phyloP scores from a whole-genome alignment of 1,284 basidiomycete species.

The Butyriboletus appendiculatus region DNA sequence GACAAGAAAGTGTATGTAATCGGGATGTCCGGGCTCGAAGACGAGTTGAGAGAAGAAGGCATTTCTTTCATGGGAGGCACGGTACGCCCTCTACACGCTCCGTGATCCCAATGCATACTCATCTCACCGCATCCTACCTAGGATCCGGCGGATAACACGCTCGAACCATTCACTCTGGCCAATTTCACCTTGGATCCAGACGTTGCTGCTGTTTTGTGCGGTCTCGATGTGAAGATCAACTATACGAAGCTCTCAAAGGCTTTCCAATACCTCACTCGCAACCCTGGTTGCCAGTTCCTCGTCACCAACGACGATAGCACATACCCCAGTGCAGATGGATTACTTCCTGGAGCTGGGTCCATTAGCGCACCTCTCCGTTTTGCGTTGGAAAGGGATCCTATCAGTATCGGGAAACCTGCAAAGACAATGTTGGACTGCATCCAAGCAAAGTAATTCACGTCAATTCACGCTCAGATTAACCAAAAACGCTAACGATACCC shows the following conservation, averaged over 20 bases:
- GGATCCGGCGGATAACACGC: slow-evolving; percentile 83
- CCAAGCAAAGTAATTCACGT: slow-evolving; percentile 76
- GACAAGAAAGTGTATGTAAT: slow-evolving; percentile 97
- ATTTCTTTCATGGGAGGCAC: slow-evolving; percentile 85
- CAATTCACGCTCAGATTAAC: not conserved
- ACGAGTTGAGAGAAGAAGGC: slow-evolving; percentile 87
- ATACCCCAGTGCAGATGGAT: slow-evolving; percentile 80
- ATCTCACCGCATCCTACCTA: slow-evolving; percentile 33
- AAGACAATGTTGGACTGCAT: slow-evolving; percentile 95
- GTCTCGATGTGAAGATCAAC: slow-evolving; percentile 78
- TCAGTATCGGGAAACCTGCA: slow-evolving; percentile 90
- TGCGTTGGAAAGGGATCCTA: slow-evolving; percentile 71
- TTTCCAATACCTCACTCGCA: slow-evolving; percentile 84
- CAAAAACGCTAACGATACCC: slow-evolving; percentile 1
- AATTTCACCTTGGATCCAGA: slow-evolving; percentile 73
- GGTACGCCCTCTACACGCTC: slow-evolving; percentile 44
- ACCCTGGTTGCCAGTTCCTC: slow-evolving; percentile 84
- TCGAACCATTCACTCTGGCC: slow-evolving; percentile 72
- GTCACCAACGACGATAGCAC: slow-evolving; percentile 94
- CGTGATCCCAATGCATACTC: not conserved
- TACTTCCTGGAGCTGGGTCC: slow-evolving; percentile 85
- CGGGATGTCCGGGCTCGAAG: slow-evolving; percentile 90
- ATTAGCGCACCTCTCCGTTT: slow-evolving; percentile 83
- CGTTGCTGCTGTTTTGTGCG: slow-evolving; percentile 91
- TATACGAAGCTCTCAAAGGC: slow-evolving; percentile 96